Evolutionary conservation across 2,329 filamentous ascomycete genomes (phyloP).

Genomic region (Aspergillus novofumigatus): DNA sequence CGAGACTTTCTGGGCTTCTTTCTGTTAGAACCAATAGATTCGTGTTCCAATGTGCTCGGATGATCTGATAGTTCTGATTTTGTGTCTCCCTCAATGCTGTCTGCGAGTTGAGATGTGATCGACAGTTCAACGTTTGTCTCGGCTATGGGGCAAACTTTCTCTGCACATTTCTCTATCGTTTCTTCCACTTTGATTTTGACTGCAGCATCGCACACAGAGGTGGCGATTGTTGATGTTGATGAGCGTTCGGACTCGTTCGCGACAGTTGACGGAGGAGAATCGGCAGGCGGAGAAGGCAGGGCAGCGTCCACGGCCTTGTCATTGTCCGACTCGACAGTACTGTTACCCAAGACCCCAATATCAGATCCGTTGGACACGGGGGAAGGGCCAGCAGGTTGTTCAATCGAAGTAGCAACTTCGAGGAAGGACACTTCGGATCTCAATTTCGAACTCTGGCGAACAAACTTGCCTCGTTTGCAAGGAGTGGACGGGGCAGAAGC

Average conservation of each 20-base stretch:
- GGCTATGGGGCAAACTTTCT: constrained; percentile 3
- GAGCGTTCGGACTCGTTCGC: constrained; percentile 31
- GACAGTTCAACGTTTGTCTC: constrained; percentile 11
- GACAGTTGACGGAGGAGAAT: constrained; percentile 24
- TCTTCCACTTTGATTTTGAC: constrained; percentile 19
- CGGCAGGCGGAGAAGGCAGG: constrained; percentile 13
- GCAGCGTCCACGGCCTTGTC: constrained; percentile 7
- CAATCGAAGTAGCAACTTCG: constrained; percentile 23
- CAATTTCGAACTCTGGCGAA: constrained; percentile 32
- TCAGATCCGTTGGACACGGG: constrained; percentile 4
- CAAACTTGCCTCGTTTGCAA: constrained; percentile 31
- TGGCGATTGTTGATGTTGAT: constrained; percentile 34
- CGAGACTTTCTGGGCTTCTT: constrained; percentile 20
- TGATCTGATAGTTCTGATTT: constrained; percentile 25
- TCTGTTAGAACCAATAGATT: constrained; percentile 13
- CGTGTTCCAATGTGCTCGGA: constrained; percentile 25
- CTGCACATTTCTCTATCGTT: constrained; percentile 6
- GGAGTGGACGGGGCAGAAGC: constrained; percentile 24
- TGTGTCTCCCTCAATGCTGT: constrained; percentile 18
- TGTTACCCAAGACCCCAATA: constrained; percentile 1
- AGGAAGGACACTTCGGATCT: constrained; percentile 34
- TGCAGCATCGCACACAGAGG: constrained; percentile 29
- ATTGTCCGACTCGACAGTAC: constrained; percentile 2
- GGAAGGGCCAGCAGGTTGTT: constrained; percentile 13
- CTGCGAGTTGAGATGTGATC: constrained; percentile 7